Evolutionary conservation across 805 yeast species (phyloP).

Genomic region (Pichia pseudocactophila): DNA sequence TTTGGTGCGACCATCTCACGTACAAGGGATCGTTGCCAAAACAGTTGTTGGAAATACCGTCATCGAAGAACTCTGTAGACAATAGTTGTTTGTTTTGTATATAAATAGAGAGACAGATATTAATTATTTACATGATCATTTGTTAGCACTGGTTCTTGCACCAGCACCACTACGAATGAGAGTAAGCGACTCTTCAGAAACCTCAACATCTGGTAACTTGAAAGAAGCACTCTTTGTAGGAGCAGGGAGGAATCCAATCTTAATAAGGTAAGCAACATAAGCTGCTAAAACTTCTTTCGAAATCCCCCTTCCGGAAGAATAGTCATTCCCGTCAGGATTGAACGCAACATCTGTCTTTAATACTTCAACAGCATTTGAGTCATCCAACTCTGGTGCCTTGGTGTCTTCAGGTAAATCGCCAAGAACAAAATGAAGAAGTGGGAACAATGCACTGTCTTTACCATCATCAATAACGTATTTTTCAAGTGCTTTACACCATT

Average conservation of each 20-base stretch:
- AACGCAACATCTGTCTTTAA: conserved; percentile 51
- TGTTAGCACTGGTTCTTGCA: conserved; percentile 57
- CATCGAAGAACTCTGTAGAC: conserved; percentile 51
- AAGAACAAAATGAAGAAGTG: conserved; percentile 86
- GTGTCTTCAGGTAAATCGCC: conserved; percentile 87
- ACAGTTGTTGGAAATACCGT: conserved; percentile 42
- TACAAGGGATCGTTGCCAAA: conserved; percentile 56
- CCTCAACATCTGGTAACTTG: conserved; percentile 45
- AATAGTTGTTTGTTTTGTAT: too few species aligned
- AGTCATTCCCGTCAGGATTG: conserved; percentile 46
- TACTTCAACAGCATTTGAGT: conserved; percentile 65
- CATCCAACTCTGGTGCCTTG: conserved; percentile 93
- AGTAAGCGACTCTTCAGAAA: conserved; percentile 49
- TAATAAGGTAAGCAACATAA: conserved; percentile 71
- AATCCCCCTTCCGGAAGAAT: conserved; percentile 69
- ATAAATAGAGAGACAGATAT: too few species aligned
- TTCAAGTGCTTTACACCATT: conserved; percentile 76
- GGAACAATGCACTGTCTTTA: conserved; percentile 82
- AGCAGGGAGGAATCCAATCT: conserved; percentile 68
- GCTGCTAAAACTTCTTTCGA: conserved; percentile 54
- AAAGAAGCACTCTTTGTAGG: conserved; percentile 40
- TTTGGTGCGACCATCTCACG: conserved; percentile 52
- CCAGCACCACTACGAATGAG: conserved; percentile 61
- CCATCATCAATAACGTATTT: conserved; percentile 63
- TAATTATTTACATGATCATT: not conserved